Evolutionary conservation across 2,329 filamentous ascomycete species (phyloP), one percentile per base, ranked within the genome.

Genomic region (Fusarium annulatum): DNA sequence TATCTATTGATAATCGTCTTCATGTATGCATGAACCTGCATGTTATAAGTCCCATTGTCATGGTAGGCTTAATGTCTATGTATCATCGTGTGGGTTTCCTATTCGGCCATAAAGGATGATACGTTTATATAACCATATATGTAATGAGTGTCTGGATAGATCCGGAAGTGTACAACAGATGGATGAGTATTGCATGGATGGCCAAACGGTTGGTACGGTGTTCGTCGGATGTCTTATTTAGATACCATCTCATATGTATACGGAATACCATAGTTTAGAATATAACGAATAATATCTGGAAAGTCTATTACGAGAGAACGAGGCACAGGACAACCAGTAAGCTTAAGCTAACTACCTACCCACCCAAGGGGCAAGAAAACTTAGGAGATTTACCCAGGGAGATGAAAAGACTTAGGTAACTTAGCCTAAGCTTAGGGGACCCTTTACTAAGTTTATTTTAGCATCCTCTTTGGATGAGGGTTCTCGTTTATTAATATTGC

Each of bases 1-100:
- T 55, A 74, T 83, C n/a, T 82, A 81, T 63, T 83, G 71, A 58
- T 53, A 57, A 28, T 33, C 41, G 59, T 28, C 30, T 39, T n/a
- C 41, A n/a, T 42, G 42, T 39, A 28, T 46, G 42, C 38, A n/a
- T 39, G 18, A 34, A n/a, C 18, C 36, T 52, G 42, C 45, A 63
- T 59, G 48, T 61, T 48, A 46, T 28, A 48, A 43, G 26, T 48
- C 16, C 23, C 28, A 67, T 57, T 42, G 41, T 48, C 23, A 59
- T 55, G 41, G n/a, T 46, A 67, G 23, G 42, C 34, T 45, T 48
- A 43, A 49, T 58, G 59, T 36, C 57, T 28, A 45, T 38, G 68
- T 34, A 59, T 60, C 61, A 66, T 59, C 33, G 21, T 52, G 16
- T 39, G 39, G 30, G 45, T 61, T 34, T 46, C 19, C 33, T 66